A percentile compares a stretch with the other conserved stretches of the same genome.
phyloP scores from a whole-genome alignment of 176 grass and related monocot species.

The Musa itinerans region DNA sequence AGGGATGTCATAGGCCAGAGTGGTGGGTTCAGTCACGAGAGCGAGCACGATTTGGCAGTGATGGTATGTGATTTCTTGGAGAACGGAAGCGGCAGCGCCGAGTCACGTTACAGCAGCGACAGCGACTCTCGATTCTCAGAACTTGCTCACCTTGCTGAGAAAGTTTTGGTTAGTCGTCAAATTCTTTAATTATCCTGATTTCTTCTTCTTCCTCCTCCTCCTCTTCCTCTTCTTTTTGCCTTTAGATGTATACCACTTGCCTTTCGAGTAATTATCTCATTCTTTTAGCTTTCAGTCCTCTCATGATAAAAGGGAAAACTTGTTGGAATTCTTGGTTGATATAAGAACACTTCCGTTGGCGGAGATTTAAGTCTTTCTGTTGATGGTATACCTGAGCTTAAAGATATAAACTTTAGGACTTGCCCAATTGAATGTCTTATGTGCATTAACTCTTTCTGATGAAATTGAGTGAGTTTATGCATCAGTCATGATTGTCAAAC shows the following conservation, averaged over 20 bases:
- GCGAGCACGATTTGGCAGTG: constrained; percentile 63
- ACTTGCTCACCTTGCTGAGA: constrained; percentile 70
- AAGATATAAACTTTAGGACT: too few relatives aligned
- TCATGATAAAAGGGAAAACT: too few relatives aligned
- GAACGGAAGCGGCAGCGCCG: constrained; percentile 43
- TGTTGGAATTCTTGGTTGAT: too few relatives aligned
- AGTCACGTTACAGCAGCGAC: constrained; percentile 79
- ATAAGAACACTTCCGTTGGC: too few relatives aligned
- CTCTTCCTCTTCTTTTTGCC: background rate
- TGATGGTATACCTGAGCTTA: too few relatives aligned
- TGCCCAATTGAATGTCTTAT: too few relatives aligned
- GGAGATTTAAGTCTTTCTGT: too few relatives aligned
- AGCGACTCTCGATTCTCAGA: constrained; percentile 56
- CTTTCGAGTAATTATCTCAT: background rate
- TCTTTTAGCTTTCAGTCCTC: background rate
- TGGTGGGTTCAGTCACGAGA: constrained; percentile 59
- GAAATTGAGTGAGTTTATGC: too few relatives aligned
- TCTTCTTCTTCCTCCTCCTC: background rate
- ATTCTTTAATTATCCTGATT: background rate
- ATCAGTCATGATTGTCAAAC: too few relatives aligned
- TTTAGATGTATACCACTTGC: background rate
- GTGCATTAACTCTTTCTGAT: too few relatives aligned
- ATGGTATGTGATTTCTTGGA: constrained; percentile 92
- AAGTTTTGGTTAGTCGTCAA: constrained; percentile 34
- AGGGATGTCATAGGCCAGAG: constrained; percentile 15